Percentiles rank a stretch among this genome's conserved stretches.
phyloP scores from a whole-genome alignment of 225 moss, liverwort and hornwort genomes.

The Sphagnum tenellum region DNA sequence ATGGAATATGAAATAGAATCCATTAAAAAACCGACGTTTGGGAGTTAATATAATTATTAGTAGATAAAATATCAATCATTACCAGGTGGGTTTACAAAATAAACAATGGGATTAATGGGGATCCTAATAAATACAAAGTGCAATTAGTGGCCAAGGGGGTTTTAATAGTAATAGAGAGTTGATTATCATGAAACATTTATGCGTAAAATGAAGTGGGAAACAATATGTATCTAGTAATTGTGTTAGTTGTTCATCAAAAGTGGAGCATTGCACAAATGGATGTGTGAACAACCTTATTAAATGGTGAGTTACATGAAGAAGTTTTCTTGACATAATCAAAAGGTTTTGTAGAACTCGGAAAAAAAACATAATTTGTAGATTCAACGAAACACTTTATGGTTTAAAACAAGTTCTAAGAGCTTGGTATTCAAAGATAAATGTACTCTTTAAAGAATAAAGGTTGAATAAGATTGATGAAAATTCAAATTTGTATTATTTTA shows the following conservation, averaged over 20 bases:
- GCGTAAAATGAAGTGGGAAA: not conserved
- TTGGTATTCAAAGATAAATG: not conserved
- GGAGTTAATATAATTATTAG: not conserved
- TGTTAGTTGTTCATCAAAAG: not conserved
- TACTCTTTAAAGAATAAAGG: not conserved
- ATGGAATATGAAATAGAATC: not conserved
- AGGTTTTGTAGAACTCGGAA: not conserved
- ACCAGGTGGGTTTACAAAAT: not conserved
- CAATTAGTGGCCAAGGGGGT: not conserved
- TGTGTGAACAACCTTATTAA: not conserved
- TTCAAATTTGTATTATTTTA: not conserved
- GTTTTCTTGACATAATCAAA: not conserved
- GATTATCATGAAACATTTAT: constrained; percentile 3
- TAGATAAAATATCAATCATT: not conserved
- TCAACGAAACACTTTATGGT: not conserved
- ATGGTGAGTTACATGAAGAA: constrained; percentile 2
- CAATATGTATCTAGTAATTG: not conserved
- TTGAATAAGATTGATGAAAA: not conserved
- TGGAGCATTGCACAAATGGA: not conserved
- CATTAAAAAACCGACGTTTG: not conserved
- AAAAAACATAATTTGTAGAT: not conserved
- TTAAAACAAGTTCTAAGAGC: constrained; percentile 3
- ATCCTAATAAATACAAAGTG: not conserved
- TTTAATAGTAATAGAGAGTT: not conserved
- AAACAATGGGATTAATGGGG: not conserved